Conservation (phyloP, 257 asterid species). For the Cinchona pubescens region DNA sequence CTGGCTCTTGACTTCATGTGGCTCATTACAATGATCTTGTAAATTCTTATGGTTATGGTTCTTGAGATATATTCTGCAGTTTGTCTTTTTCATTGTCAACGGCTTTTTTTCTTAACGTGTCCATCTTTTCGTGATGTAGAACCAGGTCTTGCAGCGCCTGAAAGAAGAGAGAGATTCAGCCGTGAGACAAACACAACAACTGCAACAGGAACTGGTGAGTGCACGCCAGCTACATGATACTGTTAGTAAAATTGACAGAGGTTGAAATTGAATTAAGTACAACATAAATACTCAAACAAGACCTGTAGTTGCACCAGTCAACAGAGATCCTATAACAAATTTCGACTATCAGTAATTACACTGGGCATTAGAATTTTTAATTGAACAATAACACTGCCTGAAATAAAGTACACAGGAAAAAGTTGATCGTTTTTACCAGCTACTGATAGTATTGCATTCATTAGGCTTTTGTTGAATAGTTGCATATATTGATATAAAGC, state of each 20-base stretch:
- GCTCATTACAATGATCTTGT: background rate
- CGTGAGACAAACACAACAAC: conserved; percentile 37
- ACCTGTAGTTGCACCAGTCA: background rate
- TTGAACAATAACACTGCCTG: background rate
- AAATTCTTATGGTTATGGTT: background rate
- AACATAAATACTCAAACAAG: background rate
- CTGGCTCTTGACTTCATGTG: background rate
- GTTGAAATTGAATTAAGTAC: background rate
- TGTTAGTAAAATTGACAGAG: background rate
- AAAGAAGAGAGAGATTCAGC: conserved; percentile 51
- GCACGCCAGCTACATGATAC: background rate
- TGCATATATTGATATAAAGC: background rate
- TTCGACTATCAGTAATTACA: background rate
- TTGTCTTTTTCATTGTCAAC: background rate
- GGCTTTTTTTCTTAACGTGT: background rate
- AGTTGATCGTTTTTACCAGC: background rate
- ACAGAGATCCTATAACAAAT: background rate
- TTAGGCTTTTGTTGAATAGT: background rate
- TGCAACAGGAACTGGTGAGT: conserved; percentile 50
- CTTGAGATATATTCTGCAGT: background rate
- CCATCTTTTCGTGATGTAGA: conserved; percentile 20
- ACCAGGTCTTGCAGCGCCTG: conserved; percentile 37
- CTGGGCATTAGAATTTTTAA: background rate
- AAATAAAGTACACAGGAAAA: background rate
- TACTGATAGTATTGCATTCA: too few relatives aligned